A percentile compares a stretch with the other conserved stretches of the same genome.
Conservation (phyloP, 2,329 filamentous ascomycete species). For the Pseudogymnoascus destructans region DNA sequence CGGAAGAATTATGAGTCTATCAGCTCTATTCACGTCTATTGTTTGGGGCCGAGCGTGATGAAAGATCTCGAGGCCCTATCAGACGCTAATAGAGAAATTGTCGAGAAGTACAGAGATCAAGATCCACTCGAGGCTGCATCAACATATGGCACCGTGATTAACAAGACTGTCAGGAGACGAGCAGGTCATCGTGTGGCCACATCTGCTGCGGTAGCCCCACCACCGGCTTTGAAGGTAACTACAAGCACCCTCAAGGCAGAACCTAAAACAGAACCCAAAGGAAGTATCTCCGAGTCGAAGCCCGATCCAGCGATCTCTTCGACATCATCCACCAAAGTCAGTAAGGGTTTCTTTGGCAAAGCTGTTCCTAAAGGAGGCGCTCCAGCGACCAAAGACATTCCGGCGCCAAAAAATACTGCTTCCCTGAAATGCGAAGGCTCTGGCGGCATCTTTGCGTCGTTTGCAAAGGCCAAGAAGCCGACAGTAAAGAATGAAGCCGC, state of each 20-base stretch:
- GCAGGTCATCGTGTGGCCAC: slow-evolving; percentile 21
- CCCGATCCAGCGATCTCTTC: slow-evolving; percentile 10
- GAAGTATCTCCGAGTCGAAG: slow-evolving; percentile 16
- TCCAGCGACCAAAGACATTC: slow-evolving; percentile 19
- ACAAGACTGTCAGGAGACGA: slow-evolving; percentile 48
- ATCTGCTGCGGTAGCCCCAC: slow-evolving; percentile 25
- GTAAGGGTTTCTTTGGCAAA: slow-evolving; percentile 29
- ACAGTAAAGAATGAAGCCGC: slow-evolving; percentile 28
- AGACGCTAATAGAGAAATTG: slow-evolving; percentile 52
- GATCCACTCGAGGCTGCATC: slow-evolving; percentile 46
- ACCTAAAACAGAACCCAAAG: slow-evolving; percentile 14
- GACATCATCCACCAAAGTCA: slow-evolving; percentile 14
- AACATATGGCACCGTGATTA: slow-evolving; percentile 62
- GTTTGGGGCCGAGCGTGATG: slow-evolving; percentile 45
- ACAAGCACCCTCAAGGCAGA: slow-evolving; percentile 10
- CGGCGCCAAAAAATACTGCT: slow-evolving; percentile 17
- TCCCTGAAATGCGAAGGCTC: slow-evolving; percentile 46
- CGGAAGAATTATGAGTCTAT: slow-evolving; percentile 49
- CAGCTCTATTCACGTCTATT: slow-evolving; percentile 75
- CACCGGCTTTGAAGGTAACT: slow-evolving; percentile 27
- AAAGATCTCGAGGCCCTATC: slow-evolving; percentile 55
- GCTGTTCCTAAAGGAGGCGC: slow-evolving; percentile 15
- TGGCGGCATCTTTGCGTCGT: slow-evolving; percentile 61
- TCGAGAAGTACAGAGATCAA: slow-evolving; percentile 40
- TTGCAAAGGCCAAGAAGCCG: slow-evolving; percentile 57